These are phyloP conservation scores for Penicillium atrosanguineum DNA, from an alignment of 495 filamentous ascomycete genomes.

Conservation along the genomic window DNA sequence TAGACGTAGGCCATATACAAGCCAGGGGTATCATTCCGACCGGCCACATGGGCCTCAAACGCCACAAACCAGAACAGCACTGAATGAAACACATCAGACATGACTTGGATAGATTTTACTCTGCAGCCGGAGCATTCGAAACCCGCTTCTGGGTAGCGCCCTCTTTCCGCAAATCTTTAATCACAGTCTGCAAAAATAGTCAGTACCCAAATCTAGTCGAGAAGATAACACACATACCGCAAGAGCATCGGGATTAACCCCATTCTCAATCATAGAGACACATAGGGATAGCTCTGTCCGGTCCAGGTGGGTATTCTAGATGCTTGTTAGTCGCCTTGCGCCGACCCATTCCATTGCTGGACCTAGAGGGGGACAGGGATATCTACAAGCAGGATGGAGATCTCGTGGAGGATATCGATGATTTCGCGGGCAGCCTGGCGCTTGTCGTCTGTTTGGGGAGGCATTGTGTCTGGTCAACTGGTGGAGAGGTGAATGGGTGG, in stretches of 20 bases:
- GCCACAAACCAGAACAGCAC: slow-evolving; percentile 8
- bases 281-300: slow-evolving; percentile 87
- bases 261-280: slow-evolving; percentile 95
- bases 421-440: slow-evolving; percentile 91
- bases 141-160: slow-evolving; percentile 24
- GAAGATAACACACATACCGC: slow-evolving; percentile 59
- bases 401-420: slow-evolving; percentile 93
- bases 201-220: not conserved
- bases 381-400: slow-evolving; percentile 79
- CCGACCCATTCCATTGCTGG: not conserved
- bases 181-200: slow-evolving; percentile 54
- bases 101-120: slow-evolving; percentile 12
- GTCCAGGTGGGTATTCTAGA: slow-evolving; percentile 87
- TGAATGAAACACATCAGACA: not conserved
- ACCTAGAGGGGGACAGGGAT: not conserved
- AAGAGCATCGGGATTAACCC: slow-evolving; percentile 91
- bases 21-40: slow-evolving; percentile 20
- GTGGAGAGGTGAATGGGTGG: not conserved
- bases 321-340: not conserved
- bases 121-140: slow-evolving; percentile 18
- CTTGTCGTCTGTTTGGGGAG: slow-evolving; percentile 52
- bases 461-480: slow-evolving; percentile 9
- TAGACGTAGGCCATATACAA: slow-evolving; percentile 2
- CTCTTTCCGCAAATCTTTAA: slow-evolving; percentile 70
- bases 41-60: slow-evolving; percentile 7